phyloP scores from a whole-genome alignment of 306 rosid species.

The Coriaria nepalensis region DNA sequence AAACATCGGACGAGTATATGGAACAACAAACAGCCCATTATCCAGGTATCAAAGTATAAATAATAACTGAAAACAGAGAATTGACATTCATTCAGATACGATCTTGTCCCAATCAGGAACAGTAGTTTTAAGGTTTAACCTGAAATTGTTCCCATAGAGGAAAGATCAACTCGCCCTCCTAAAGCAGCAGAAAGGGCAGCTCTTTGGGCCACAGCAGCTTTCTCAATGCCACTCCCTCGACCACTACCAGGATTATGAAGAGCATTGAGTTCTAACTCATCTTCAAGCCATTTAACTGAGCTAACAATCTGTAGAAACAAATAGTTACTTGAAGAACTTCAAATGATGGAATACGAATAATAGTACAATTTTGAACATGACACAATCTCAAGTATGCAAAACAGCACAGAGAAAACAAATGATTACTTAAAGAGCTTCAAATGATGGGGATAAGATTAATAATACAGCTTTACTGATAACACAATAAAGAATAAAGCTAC shows the following conservation, averaged over 20 bases:
- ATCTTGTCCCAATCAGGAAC: not conserved
- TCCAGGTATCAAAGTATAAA: not conserved
- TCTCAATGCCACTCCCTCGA: constrained; percentile 83
- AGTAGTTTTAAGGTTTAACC: constrained; percentile 25
- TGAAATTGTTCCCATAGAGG: constrained; percentile 85
- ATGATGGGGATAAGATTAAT: not conserved
- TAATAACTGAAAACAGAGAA: constrained; percentile 8
- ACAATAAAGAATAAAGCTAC: too few relatives aligned
- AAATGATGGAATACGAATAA: constrained; percentile 4
- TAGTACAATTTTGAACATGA: not conserved
- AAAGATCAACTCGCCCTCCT: constrained; percentile 86
- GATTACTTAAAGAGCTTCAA: constrained; percentile 4
- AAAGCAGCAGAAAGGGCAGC: constrained; percentile 95
- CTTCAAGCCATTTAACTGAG: constrained; percentile 99
- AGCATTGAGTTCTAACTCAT: constrained; percentile 92
- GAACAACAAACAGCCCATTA: constrained; percentile 12
- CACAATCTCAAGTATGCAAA: too few relatives aligned
- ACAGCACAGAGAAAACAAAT: not conserved
- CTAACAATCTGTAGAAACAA: constrained; percentile 69
- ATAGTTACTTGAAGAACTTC: constrained; percentile 3
- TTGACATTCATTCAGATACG: not conserved
- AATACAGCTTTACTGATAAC: not conserved
- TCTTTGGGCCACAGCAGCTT: constrained; percentile 81
- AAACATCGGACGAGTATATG: constrained; percentile 9
- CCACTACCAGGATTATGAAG: constrained; percentile 92